Base-by-base conservation (phyloP, 1,139 yeast genomes). In the Blastobotrys proliferans region DNA sequence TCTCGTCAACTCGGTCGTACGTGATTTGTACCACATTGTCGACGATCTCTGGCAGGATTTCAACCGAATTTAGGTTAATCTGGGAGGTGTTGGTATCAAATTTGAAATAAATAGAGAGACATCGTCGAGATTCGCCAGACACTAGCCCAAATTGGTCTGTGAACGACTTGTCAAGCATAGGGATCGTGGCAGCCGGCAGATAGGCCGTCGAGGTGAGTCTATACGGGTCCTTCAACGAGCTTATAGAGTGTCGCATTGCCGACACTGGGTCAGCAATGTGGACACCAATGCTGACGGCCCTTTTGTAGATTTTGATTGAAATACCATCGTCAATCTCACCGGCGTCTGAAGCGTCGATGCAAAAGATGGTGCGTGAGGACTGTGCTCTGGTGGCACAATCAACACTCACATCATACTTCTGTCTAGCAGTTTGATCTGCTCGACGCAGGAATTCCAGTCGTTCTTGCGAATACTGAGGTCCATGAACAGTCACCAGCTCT, bases 271-370 rank as follows among this genome's bases (percentile, higher is more conserved):
- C 92, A 1, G 98, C 97, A 48, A 92, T 78, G 62, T 85, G 96
- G 6, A 87, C 72, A 26, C 82, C 75, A 4, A 90, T 56, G 1
- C 67, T 65, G 53, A 68, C 74, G 2, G 21, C 14, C 0, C 62
- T 64, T 2, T 21, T 24, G 1, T 56, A 59, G 0, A 65, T 47
- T 22, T 59, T 60, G 16, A 92, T 66, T 0, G 95, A 79, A 21
- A 92, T 72, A 36, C 97, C 98, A 62, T 92, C 98, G 62, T 92
- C 98, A 49, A 92, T 84, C 62, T 92, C 98, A 54, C 83, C 83
- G 0, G 97, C 96, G 34, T 73, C 73, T 10, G 71, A 77, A 2
- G 83, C 74, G 63, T 92, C 98, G 47, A 92, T 88, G 63, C 97
- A 88, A 59, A 81, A 92, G 0, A 90, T 80, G 0, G 81, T 76